Conservation (phyloP, 2,329 filamentous ascomycete species). For the Calonectria leucothoes region DNA sequence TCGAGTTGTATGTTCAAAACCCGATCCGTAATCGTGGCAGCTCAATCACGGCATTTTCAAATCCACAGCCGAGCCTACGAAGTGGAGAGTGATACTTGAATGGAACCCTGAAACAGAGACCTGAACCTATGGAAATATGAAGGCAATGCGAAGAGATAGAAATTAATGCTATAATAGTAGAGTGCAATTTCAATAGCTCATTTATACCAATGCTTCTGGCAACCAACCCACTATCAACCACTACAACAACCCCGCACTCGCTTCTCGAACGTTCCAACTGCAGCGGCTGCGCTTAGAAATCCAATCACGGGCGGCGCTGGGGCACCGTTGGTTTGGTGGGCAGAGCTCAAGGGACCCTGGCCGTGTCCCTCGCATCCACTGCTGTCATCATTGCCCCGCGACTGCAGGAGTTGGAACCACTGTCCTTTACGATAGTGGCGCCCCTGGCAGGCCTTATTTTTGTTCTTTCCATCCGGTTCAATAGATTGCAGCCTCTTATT, state of each 20-base stretch:
- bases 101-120: no score
- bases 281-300: constrained; percentile 44
- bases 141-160: no score
- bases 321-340: neutral
- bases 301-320: constrained; percentile 33
- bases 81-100: no score
- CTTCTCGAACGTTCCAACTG: constrained; percentile 42
- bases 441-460: neutral
- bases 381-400: constrained; percentile 2
- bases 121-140: no score
- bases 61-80: no score
- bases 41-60: no score
- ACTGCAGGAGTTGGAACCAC: neutral
- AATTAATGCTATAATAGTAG: neutral
- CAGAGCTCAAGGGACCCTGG: neutral
- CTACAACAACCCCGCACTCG: constrained; percentile 11
- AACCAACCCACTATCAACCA: neutral
- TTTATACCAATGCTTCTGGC: neutral
- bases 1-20: no score
- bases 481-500: neutral
- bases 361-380: neutral
- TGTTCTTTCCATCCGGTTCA: neutral
- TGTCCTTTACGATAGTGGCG: neutral
- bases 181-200: neutral
- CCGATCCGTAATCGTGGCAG: no score